phyloP scores from a whole-genome alignment of 2,329 filamentous ascomycete species.

The Colletotrichum filicis region DNA sequence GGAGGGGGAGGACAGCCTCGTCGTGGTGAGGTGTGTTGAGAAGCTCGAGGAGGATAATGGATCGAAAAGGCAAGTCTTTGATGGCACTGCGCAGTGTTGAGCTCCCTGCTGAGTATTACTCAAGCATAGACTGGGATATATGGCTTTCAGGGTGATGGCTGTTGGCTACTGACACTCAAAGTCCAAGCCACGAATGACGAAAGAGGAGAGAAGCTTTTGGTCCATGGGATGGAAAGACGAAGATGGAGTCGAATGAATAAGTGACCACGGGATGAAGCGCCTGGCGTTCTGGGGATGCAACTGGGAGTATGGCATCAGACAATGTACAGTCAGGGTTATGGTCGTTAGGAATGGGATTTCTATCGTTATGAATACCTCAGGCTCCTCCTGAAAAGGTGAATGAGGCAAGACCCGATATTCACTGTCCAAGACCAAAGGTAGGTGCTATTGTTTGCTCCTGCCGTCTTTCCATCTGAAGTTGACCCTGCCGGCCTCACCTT shows the following conservation, averaged over 20 bases:
- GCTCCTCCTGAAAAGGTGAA: not conserved
- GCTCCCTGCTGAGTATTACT: not conserved
- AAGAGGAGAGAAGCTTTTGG: not conserved
- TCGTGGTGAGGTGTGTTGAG: constrained; percentile 43
- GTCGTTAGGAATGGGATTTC: no score
- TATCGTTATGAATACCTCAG: not conserved
- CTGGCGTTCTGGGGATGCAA: not conserved
- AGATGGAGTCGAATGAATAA: not conserved
- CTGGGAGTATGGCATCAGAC: not conserved
- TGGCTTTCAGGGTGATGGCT: not conserved
- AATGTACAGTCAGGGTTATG: no score
- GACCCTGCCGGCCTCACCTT: not conserved
- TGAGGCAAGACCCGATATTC: not conserved
- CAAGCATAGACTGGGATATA: not conserved
- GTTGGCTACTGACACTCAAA: not conserved
- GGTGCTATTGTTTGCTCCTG: not conserved
- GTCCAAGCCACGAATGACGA: not conserved
- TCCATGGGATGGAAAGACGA: no score
- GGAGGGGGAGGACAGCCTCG: constrained; percentile 29
- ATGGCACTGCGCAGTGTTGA: not conserved
- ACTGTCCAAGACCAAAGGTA: not conserved
- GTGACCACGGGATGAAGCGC: not conserved
- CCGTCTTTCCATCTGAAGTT: not conserved
- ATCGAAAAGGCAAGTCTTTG: constrained; percentile 2
- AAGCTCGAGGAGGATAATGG: constrained; percentile 23